Evolutionary conservation across 257 asterid species (phyloP).

Genomic region (Solanum infundibuliforme): DNA sequence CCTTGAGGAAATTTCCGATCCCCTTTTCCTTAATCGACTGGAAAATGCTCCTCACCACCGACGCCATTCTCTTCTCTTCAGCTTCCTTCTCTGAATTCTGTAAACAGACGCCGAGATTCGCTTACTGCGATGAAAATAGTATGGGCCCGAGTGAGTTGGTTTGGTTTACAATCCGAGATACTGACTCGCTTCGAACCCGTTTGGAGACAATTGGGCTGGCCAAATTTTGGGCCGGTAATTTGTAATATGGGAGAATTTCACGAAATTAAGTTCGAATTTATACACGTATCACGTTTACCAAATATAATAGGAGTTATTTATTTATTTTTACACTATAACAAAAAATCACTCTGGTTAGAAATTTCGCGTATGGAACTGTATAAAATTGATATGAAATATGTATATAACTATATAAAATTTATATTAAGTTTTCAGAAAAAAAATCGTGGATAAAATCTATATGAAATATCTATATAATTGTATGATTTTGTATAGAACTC

Average conservation of each 20-base stretch:
- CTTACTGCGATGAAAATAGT: background rate
- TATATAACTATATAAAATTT: too few relatives aligned
- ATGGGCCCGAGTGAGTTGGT: background rate
- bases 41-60: constrained; percentile 60
- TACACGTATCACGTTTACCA: too few relatives aligned
- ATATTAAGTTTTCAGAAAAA: too few relatives aligned
- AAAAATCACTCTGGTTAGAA: background rate
- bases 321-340: too few relatives aligned
- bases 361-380: background rate
- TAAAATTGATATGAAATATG: too few relatives aligned
- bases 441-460: too few relatives aligned
- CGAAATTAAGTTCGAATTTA: background rate
- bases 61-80: constrained; percentile 37
- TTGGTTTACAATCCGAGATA: background rate
- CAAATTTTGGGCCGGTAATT: background rate
- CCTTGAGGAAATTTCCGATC: constrained; percentile 51
- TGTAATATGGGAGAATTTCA: background rate
- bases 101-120: background rate
- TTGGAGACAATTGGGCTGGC: background rate
- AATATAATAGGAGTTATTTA: too few relatives aligned
- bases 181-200: background rate
- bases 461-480: too few relatives aligned
- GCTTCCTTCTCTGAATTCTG: background rate
- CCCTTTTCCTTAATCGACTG: constrained; percentile 73
- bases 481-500: background rate